Percentiles rank a stretch among this genome's conserved stretches.
These are phyloP conservation scores for Fusarium liriodendri DNA, from an alignment of 2,329 filamentous ascomycete species.

Conservation along the genomic window DNA sequence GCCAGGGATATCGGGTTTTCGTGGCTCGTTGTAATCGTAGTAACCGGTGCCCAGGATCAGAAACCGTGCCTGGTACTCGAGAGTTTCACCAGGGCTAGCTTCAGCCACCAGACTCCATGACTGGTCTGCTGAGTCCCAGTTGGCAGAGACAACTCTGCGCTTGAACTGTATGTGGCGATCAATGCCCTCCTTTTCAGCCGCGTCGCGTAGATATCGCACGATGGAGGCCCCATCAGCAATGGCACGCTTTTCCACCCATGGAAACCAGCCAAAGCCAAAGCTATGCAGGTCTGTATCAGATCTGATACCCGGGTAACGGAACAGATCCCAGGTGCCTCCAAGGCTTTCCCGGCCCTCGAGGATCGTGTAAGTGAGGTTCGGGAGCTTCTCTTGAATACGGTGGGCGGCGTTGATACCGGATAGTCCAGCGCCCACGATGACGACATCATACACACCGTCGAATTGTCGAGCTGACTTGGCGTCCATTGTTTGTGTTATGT, in stretches of 20 bases:
- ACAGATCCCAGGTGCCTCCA: constrained; percentile 83
- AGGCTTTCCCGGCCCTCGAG: constrained; percentile 73
- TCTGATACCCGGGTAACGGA: constrained; percentile 77
- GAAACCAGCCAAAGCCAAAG: constrained; percentile 75
- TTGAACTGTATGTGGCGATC: neutral
- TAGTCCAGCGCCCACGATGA: constrained; percentile 81
- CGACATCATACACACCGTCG: constrained; percentile 53
- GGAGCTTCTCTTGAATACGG: constrained; percentile 64
- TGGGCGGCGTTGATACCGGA: constrained; percentile 82
- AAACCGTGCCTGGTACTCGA: neutral
- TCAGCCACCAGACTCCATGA: neutral
- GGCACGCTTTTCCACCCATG: constrained; percentile 65
- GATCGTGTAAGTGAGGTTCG: constrained; percentile 67
- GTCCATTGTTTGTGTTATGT: neutral
- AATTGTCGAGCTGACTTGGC: neutral
- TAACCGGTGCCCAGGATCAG: constrained; percentile 61
- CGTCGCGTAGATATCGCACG: neutral
- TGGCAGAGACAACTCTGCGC: neutral
- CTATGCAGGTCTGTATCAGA: constrained; percentile 71
- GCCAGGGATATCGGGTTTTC: constrained; percentile 60
- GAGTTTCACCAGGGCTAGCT: neutral
- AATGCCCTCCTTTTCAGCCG: neutral
- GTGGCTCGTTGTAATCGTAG: constrained; percentile 72
- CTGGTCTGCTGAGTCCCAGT: neutral
- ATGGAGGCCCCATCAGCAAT: constrained; percentile 56